These are phyloP conservation scores for Cercophora sp. DNA, from an alignment of 495 filamentous ascomycete genomes.

Conservation along the genomic window DNA sequence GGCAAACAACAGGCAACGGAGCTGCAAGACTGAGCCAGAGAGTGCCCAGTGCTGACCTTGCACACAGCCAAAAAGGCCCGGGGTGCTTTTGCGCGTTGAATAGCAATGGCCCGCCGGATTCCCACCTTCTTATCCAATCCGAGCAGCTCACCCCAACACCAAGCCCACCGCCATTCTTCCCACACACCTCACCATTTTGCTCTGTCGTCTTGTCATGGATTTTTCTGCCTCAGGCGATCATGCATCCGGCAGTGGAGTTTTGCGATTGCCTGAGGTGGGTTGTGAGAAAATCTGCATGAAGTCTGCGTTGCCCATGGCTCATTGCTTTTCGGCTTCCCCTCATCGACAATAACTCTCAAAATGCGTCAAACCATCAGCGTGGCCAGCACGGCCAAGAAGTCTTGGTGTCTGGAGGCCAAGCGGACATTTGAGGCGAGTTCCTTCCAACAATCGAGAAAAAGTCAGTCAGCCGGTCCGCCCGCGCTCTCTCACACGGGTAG, in stretches of 20 bases:
- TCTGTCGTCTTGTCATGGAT: too few species aligned
- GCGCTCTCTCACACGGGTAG: not conserved
- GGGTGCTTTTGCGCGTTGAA: not conserved
- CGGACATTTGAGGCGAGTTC: too few species aligned
- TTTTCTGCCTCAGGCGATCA: conserved; percentile 6
- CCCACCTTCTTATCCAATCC: too few species aligned
- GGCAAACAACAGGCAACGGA: not conserved
- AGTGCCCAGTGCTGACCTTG: not conserved
- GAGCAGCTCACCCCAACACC: not conserved
- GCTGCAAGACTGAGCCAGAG: not conserved
- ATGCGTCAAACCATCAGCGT: not conserved
- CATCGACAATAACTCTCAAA: not conserved
- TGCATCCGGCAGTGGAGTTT: not conserved
- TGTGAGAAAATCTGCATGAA: not conserved
- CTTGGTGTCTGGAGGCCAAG: not conserved
- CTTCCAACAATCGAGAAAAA: too few species aligned
- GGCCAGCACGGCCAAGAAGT: not conserved
- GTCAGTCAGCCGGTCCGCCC: not conserved
- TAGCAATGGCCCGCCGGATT: too few species aligned
- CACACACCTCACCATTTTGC: not conserved
- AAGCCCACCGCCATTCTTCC: conserved; percentile 6
- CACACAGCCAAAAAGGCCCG: too few species aligned
- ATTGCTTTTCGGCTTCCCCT: not conserved
- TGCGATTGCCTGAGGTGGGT: not conserved
- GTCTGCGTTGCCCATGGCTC: not conserved